A percentile compares a stretch with the other conserved stretches of the same genome.
Conservation (phyloP, 768 basidiomycete species). For the Auriscalpium microsporum region DNA sequence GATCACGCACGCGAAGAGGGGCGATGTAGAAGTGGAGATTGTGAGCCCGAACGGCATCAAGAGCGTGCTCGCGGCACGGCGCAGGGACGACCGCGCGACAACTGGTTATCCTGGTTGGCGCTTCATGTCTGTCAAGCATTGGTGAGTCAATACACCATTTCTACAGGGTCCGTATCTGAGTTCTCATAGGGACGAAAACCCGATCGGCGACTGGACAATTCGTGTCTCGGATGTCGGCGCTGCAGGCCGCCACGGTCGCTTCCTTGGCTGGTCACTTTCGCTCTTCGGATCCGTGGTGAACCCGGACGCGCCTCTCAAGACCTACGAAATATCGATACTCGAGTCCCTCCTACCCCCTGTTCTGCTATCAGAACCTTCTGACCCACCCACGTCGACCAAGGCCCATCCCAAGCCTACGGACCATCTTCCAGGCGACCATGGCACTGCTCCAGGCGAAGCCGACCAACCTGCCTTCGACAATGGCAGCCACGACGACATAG, state of each 20-base stretch:
- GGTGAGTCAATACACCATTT: slow-evolving; percentile 42
- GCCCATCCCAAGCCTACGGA: slow-evolving; percentile 78
- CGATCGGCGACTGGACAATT: slow-evolving; percentile 85
- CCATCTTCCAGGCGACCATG: slow-evolving; percentile 83
- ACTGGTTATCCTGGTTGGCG: slow-evolving; percentile 89
- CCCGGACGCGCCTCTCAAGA: slow-evolving; percentile 43
- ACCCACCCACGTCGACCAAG: slow-evolving; percentile 41
- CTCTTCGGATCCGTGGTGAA: slow-evolving; percentile 89
- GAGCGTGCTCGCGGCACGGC: slow-evolving; percentile 72
- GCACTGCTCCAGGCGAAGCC: slow-evolving; percentile 70
- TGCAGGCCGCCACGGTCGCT: slow-evolving; percentile 45
- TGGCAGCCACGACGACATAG: slow-evolving; percentile 23
- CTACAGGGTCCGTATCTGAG: slow-evolving; percentile 13
- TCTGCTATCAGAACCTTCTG: slow-evolving; percentile 15
- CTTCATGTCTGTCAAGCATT: slow-evolving; percentile 99
- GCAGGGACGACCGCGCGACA: slow-evolving; percentile 52
- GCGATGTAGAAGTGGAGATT: slow-evolving; percentile 90
- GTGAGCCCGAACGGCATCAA: slow-evolving; percentile 77
- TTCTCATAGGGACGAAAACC: slow-evolving; percentile 75
- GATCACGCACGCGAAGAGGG: slow-evolving; percentile 80
- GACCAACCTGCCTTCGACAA: slow-evolving; percentile 56
- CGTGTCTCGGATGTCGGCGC: slow-evolving; percentile 73
- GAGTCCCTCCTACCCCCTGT: slow-evolving; percentile 44
- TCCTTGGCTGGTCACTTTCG: slow-evolving; percentile 88
- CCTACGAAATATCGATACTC: slow-evolving; percentile 50